Base-by-base conservation (phyloP, 306 rosid genomes). In the Quillaja saponaria region DNA sequence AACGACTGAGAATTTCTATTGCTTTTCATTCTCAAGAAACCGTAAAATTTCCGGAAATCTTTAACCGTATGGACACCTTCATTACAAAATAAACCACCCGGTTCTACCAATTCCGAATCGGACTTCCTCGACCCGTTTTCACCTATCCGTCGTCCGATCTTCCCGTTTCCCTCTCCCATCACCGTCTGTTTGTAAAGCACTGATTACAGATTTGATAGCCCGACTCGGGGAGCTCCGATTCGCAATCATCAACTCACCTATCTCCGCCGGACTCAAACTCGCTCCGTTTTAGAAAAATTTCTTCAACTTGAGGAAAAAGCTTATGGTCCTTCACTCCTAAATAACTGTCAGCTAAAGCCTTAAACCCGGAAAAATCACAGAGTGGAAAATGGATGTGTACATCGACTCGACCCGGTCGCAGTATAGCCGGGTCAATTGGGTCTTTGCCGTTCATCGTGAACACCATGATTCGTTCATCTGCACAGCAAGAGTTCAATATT, bases 401-500 rank as follows among this genome's bases (percentile, higher is more conserved):
- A 51, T 94, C 99, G 66, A 94, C 81, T 64, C 99, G 97, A 62
- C 99, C 95, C 62, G 99, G 99, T 0, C 99, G 54, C 0, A 94
- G 60, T 0, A 86, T 42, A 6, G 59, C 71, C 67, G 95, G 95
- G 69, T 94, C 95, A 16, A 87, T 34, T 2, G 35, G 37, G 4
- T 89, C 96, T 34, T 94, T 94, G 51, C 73, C 63, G 6, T 55
- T 89, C 87, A 85, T 83, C 51, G 99, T 94, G 86, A 89, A 89
- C 34, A 94, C 85, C 95, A 94, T 75, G 8, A 94, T 53, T 28
- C 91, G 80, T 86, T 87, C 99, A n/a, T 89, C 97, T 0, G 85
- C 80, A 39, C 80, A 72, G 47, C 94, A 86, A 39, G 99, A 80
- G 61, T 82, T 89, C 4, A 85, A 4, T 19, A 94, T 61, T 1